Conservation (phyloP, 495 filamentous ascomycete genomes). For the Baudoinia panamericana region DNA sequence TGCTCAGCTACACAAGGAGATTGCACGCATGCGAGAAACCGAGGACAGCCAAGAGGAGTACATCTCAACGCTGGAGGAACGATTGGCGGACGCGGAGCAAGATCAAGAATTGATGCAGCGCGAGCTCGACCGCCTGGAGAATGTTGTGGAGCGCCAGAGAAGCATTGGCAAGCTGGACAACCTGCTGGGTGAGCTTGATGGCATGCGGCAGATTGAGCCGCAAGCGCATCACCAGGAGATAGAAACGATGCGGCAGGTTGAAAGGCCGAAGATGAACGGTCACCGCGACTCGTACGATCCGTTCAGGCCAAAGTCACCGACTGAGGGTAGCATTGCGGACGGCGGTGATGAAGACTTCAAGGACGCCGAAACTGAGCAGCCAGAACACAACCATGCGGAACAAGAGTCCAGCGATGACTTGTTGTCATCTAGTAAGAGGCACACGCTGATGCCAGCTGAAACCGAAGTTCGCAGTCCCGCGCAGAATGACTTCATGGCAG, state of each 20-base stretch:
- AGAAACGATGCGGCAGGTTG: slow-evolving; percentile 1
- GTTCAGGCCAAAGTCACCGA: slow-evolving; percentile 4
- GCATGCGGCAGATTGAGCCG: slow-evolving; percentile 52
- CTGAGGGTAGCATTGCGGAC: slow-evolving; percentile 8
- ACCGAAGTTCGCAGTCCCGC: slow-evolving; percentile 46
- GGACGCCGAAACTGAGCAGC: slow-evolving; percentile 10
- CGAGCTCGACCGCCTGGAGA: slow-evolving; percentile 84
- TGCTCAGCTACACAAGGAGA: slow-evolving; percentile 78
- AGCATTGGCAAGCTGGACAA: slow-evolving; percentile 91
- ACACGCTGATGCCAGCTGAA: background rate
- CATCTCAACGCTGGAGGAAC: slow-evolving; percentile 91
- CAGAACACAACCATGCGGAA: background rate
- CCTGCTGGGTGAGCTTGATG: slow-evolving; percentile 78
- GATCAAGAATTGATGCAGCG: slow-evolving; percentile 94
- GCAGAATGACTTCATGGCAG: slow-evolving; percentile 72
- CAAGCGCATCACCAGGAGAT: slow-evolving; percentile 3
- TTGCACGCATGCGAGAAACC: slow-evolving; percentile 76
- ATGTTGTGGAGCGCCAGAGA: slow-evolving; percentile 88
- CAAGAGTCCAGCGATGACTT: too few species aligned
- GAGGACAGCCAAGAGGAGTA: slow-evolving; percentile 86
- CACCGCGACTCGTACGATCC: slow-evolving; percentile 23
- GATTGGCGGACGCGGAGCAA: slow-evolving; percentile 88
- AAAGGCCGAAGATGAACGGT: slow-evolving; percentile 23
- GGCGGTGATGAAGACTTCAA: slow-evolving; percentile 11
- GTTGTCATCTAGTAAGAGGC: too few species aligned